Evolutionary conservation across 768 basidiomycete species (phyloP).

Genomic region (Thelephora aurantiotincta): DNA sequence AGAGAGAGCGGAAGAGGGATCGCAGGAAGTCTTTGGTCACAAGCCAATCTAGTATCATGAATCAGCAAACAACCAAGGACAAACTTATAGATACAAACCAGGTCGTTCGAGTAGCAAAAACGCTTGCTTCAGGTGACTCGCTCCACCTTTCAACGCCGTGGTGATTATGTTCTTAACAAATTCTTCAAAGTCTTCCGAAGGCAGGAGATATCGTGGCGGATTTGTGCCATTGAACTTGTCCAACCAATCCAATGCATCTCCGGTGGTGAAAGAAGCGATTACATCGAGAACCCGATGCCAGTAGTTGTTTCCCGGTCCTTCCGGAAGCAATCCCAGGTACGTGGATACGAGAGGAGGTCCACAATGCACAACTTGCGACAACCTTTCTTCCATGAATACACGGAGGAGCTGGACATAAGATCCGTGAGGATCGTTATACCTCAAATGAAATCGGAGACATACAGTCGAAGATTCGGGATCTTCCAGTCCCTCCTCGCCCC

Average conservation of each 20-base stretch:
- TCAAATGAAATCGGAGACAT: too few species aligned
- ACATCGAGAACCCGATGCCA: neutral
- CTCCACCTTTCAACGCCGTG: neutral
- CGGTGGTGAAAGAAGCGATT: neutral
- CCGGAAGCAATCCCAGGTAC: too few species aligned
- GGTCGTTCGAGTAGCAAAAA: neutral
- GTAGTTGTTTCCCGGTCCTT: too few species aligned
- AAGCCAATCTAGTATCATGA: neutral
- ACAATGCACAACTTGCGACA: too few species aligned
- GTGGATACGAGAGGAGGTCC: too few species aligned
- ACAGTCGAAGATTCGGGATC: too few species aligned
- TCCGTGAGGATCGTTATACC: too few species aligned
- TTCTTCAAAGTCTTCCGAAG: neutral
- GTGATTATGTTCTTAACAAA: neutral
- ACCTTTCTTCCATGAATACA: too few species aligned
- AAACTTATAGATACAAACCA: neutral
- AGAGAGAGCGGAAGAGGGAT: conserved; percentile 15
- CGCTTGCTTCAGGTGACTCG: neutral
- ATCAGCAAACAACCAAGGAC: neutral
- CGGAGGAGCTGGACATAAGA: too few species aligned
- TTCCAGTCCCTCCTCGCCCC: too few species aligned
- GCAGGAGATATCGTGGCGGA: neutral
- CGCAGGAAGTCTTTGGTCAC: neutral
- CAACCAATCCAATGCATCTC: neutral
- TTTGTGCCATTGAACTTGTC: neutral